Conservation (phyloP, 2,329 filamentous ascomycete species). For the Fusarium sp. region DNA sequence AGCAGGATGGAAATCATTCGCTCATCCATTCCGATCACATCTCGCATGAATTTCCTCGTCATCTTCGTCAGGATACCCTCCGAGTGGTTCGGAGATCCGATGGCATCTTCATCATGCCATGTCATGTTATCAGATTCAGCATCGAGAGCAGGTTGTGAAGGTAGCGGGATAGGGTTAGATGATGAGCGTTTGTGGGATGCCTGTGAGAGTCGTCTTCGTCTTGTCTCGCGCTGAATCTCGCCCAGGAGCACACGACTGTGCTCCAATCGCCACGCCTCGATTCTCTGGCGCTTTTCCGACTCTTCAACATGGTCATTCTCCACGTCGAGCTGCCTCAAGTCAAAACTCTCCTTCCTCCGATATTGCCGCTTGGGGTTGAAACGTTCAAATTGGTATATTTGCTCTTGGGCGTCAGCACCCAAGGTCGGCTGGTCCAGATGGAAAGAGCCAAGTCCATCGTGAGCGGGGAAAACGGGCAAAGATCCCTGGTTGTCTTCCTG, state of each 20-base stretch:
- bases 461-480: slow-evolving; percentile 83
- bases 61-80: slow-evolving; percentile 84
- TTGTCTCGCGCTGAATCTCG: slow-evolving; percentile 89
- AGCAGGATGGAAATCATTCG: slow-evolving; percentile 86
- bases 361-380: slow-evolving; percentile 79
- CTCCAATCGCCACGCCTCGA: slow-evolving; percentile 92
- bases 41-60: slow-evolving; percentile 86
- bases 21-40: slow-evolving; percentile 93
- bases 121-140: slow-evolving; percentile 57
- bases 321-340: slow-evolving; percentile 62
- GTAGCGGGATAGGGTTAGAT: slow-evolving; percentile 45
- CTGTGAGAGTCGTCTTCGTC: slow-evolving; percentile 73
- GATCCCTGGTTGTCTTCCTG: slow-evolving; percentile 57
- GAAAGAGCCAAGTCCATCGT: slow-evolving; percentile 94
- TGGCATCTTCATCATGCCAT: slow-evolving; percentile 65
- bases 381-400: slow-evolving; percentile 89
- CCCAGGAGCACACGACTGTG: slow-evolving; percentile 88
- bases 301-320: slow-evolving; percentile 71
- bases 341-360: slow-evolving; percentile 65
- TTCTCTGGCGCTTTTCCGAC: slow-evolving; percentile 81
- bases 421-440: slow-evolving; percentile 69
- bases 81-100: slow-evolving; percentile 60
- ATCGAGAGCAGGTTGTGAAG: slow-evolving; percentile 45
- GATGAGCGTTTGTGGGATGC: slow-evolving; percentile 55
- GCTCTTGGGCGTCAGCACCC: slow-evolving; percentile 76